These are phyloP conservation scores for Ceratobasidium sp. DNA, from an alignment of 1,284 basidiomycete species.

Conservation along the genomic window DNA sequence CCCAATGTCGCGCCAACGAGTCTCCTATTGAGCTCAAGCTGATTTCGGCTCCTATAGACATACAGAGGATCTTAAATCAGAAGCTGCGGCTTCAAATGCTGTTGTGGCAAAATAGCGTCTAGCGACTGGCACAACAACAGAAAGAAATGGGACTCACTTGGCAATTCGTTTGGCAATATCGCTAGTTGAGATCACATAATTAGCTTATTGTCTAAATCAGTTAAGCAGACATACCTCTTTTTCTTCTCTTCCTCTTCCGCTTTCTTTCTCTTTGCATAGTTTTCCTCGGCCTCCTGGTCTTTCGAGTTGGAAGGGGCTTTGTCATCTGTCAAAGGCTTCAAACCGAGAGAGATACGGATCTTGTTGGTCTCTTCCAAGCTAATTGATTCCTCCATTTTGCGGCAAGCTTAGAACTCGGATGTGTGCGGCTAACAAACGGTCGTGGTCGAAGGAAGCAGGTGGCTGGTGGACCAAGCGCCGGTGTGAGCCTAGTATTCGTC, in stretches of 20 bases:
- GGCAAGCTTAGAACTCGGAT: too few relatives aligned
- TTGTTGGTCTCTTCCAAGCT: constrained; percentile 98
- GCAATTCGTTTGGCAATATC: constrained; percentile 83
- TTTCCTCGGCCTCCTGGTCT: constrained; percentile 85
- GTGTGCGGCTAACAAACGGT: not conserved
- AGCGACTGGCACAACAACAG: constrained; percentile 30
- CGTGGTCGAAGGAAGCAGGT: constrained; percentile 1
- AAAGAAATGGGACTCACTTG: constrained; percentile 76
- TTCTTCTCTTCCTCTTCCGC: constrained; percentile 79
- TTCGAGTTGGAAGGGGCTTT: constrained; percentile 72
- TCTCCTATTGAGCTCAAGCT: constrained; percentile 68
- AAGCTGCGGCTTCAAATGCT: constrained; percentile 38
- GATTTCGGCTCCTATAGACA: constrained; percentile 84
- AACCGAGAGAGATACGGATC: constrained; percentile 92
- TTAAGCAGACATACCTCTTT: constrained; percentile 61
- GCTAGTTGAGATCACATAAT: constrained; percentile 60
- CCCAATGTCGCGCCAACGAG: constrained; percentile 43
- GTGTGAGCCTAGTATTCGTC: not conserved
- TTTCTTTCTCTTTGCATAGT: constrained; percentile 82
- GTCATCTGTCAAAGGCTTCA: constrained; percentile 91
- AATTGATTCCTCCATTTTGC: constrained; percentile 85
- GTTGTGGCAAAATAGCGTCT: constrained; percentile 45
- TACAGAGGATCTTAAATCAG: constrained; percentile 53
- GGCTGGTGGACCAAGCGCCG: not conserved
- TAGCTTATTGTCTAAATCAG: constrained; percentile 46